Evolutionary conservation across 2,329 filamentous ascomycete species (phyloP).

Genomic region (Cercospora sp.): DNA sequence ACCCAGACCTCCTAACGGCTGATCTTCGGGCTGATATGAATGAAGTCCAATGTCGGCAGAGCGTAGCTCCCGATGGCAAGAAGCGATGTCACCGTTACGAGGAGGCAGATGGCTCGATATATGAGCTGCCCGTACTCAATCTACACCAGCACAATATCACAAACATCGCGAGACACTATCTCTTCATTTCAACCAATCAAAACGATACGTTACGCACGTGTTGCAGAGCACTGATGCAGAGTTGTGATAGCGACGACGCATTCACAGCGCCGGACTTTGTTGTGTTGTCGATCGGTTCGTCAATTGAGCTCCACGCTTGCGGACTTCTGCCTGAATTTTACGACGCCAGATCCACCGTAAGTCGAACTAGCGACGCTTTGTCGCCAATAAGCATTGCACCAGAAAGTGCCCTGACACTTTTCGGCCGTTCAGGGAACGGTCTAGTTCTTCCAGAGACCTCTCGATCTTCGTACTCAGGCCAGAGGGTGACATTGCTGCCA

Average conservation of each 20-base stretch:
- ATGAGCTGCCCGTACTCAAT: neutral
- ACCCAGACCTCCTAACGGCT: neutral
- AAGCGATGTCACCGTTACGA: neutral
- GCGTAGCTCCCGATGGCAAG: neutral
- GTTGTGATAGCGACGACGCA: neutral
- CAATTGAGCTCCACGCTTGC: neutral
- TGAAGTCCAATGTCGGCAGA: neutral
- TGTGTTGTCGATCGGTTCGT: neutral
- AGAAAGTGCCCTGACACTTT: neutral
- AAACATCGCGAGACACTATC: neutral
- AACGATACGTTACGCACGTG: neutral
- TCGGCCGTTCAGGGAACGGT: neutral
- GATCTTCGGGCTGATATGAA: neutral
- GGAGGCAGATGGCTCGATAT: neutral
- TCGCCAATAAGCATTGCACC: neutral
- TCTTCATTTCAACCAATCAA: neutral
- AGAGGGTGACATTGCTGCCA: neutral
- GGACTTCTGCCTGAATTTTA: neutral
- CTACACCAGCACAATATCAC: neutral
- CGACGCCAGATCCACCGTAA: neutral
- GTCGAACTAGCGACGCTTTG: neutral
- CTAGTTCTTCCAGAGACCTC: neutral
- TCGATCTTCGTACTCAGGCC: neutral
- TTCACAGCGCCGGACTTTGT: neutral
- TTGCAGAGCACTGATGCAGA: neutral